Conservation (phyloP, 495 filamentous ascomycete genomes). For the Thermochaetoides thermophila region DNA sequence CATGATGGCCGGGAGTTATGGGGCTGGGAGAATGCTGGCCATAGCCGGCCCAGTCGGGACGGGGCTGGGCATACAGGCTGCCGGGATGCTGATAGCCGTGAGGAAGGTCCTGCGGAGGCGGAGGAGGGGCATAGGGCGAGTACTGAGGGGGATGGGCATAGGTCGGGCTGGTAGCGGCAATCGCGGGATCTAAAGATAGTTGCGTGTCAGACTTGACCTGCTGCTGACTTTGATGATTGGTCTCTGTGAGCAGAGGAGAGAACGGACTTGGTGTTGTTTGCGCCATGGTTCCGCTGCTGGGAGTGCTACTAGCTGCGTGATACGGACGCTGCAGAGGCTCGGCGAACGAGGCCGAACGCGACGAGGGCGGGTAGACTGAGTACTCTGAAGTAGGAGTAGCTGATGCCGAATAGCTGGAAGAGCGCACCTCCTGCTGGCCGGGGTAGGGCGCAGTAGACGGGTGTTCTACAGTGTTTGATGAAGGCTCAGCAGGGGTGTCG, state of each 20-base stretch:
- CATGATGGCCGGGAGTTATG: slow-evolving; percentile 31
- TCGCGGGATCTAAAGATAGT: slow-evolving; percentile 98
- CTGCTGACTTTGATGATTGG: slow-evolving; percentile 50
- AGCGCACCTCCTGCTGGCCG: slow-evolving; percentile 61
- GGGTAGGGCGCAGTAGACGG: slow-evolving; percentile 65
- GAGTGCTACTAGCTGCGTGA: slow-evolving; percentile 55
- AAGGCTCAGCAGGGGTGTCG: slow-evolving; percentile 67
- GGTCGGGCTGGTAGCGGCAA: slow-evolving; percentile 80
- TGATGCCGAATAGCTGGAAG: slow-evolving; percentile 53
- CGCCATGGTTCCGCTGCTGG: slow-evolving; percentile 81
- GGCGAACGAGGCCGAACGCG: slow-evolving; percentile 65
- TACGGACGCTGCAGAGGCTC: slow-evolving; percentile 64
- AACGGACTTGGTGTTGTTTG: slow-evolving; percentile 92
- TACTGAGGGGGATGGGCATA: slow-evolving; percentile 57
- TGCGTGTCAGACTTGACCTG: slow-evolving; percentile 70
- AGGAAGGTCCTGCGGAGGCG: slow-evolving; percentile 74
- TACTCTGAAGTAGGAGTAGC: slow-evolving; percentile 84
- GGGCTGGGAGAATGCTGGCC: slow-evolving; percentile 45
- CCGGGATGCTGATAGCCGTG: slow-evolving; percentile 46
- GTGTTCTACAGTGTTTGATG: slow-evolving; percentile 70
- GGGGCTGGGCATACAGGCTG: slow-evolving; percentile 50
- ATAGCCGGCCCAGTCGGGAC: slow-evolving; percentile 73
- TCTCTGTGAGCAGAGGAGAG: slow-evolving; percentile 62
- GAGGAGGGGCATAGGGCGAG: slow-evolving; percentile 67
- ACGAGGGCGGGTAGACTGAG: slow-evolving; percentile 61